These are phyloP conservation scores for Drechslerella dactyloides DNA, from an alignment of 2,329 filamentous ascomycete genomes.

Conservation along the genomic window DNA sequence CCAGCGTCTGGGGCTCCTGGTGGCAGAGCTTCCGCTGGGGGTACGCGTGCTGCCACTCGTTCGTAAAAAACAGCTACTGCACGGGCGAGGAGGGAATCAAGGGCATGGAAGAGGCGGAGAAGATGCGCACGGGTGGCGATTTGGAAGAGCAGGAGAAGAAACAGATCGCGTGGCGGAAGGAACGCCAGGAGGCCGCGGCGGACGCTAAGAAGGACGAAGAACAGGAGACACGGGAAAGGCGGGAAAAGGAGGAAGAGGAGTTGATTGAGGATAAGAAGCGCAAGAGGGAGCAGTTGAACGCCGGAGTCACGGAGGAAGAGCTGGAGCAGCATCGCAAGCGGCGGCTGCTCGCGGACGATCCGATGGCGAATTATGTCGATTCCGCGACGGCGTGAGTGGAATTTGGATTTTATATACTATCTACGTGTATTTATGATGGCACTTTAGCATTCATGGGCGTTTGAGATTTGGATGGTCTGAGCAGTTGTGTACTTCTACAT, in stretches of 20 bases:
- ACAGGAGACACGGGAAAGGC: conserved; percentile 54
- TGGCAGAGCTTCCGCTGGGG: conserved; percentile 96
- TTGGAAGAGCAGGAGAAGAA: conserved; percentile 50
- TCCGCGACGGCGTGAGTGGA: conserved; percentile 19
- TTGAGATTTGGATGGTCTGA: too few species aligned
- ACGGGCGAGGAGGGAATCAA: conserved; percentile 86
- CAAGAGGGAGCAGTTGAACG: conserved; percentile 77
- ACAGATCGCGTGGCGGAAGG: conserved; percentile 51
- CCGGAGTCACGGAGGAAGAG: conserved; percentile 79
- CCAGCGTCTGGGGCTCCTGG: conserved; percentile 93
- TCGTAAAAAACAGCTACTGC: conserved; percentile 95
- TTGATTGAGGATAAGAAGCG: conserved; percentile 67
- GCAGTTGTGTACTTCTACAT: too few species aligned
- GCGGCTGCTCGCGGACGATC: conserved; percentile 75
- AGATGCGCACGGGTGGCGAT: conserved; percentile 53
- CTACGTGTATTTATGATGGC: too few species aligned
- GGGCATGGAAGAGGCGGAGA: conserved; percentile 78
- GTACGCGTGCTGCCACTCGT: conserved; percentile 92
- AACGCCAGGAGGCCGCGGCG: conserved; percentile 54
- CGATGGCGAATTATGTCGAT: conserved; percentile 79
- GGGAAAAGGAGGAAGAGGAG: conserved; percentile 54
- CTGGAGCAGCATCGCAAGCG: conserved; percentile 84
- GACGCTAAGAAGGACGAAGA: conserved; percentile 57
- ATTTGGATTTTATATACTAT: too few species aligned
- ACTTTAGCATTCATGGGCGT: too few species aligned